Conservation (phyloP, 352 stramenopile species). For the Phytophthora macrochlamydospora region DNA sequence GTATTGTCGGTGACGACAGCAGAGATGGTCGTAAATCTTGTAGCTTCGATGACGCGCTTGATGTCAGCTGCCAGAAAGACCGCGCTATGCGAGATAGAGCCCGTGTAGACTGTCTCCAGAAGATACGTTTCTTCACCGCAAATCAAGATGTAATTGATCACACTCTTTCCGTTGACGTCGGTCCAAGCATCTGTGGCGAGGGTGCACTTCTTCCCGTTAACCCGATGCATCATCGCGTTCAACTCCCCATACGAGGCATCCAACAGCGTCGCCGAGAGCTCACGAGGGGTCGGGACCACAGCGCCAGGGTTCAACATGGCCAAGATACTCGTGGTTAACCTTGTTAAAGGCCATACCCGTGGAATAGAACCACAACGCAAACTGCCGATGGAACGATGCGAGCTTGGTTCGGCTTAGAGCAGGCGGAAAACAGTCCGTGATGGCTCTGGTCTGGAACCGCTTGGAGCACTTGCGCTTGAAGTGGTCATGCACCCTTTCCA, state of each 20-base stretch:
- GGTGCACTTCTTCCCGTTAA: not conserved
- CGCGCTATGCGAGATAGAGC: conserved; percentile 1
- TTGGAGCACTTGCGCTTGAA: conserved; percentile 10
- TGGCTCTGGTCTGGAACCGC: not conserved
- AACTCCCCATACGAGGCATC: not conserved
- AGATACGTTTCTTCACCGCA: not conserved
- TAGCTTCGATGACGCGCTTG: not conserved
- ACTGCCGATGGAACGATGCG: not conserved
- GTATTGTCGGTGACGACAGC: conserved; percentile 19
- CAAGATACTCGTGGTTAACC: not conserved
- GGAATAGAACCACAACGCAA: conserved; percentile 15
- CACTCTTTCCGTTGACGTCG: conserved; percentile 6
- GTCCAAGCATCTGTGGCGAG: conserved; percentile 7
- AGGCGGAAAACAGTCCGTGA: conserved; percentile 2
- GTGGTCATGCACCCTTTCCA: conserved; percentile 1
- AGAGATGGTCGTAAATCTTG: not conserved
- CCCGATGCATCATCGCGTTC: not conserved
- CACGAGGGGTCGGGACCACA: not conserved
- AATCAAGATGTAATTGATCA: conserved; percentile 12
- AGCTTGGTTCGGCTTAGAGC: not conserved
- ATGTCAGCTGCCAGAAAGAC: conserved; percentile 2
- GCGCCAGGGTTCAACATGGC: not conserved
- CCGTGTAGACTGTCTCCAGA: conserved; percentile 11
- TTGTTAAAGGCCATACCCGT: conserved; percentile 17
- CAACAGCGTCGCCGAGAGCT: conserved; percentile 1